Evolutionary conservation across 2,329 filamentous ascomycete genomes (phyloP).

Genomic region (Aspergillus sclerotialis): DNA sequence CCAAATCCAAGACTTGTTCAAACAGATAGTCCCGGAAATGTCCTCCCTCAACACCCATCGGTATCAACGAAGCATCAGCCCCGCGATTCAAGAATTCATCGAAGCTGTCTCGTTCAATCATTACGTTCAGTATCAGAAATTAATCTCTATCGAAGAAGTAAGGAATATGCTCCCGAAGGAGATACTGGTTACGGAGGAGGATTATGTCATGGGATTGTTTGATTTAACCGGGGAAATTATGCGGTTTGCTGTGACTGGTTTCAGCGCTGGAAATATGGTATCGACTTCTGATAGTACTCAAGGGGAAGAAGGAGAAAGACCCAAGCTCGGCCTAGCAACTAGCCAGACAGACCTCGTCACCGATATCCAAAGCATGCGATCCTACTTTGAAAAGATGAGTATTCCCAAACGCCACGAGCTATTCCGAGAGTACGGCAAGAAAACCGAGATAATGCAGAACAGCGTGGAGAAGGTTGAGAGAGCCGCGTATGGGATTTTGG

Average conservation of each 20-base stretch:
- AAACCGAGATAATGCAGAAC: slow-evolving; percentile 76
- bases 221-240: slow-evolving; percentile 95
- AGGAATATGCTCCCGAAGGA: slow-evolving; percentile 37
- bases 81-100: slow-evolving; percentile 86
- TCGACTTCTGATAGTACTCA: slow-evolving; percentile 17
- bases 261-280: slow-evolving; percentile 63
- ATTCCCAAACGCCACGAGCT: slow-evolving; percentile 47
- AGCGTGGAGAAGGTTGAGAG: slow-evolving; percentile 93
- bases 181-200: slow-evolving; percentile 65
- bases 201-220: slow-evolving; percentile 86
- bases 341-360: slow-evolving; percentile 61
- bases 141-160: slow-evolving; percentile 64
- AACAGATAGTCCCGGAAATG: slow-evolving; percentile 63
- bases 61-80: slow-evolving; percentile 69
- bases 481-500: slow-evolving; percentile 77
- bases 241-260: slow-evolving; percentile 85
- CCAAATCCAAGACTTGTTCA: slow-evolving; percentile 65
- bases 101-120: slow-evolving; percentile 85
- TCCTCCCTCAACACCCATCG: slow-evolving; percentile 73
- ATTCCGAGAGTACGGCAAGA: slow-evolving; percentile 61
- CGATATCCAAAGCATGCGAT: slow-evolving; percentile 73
- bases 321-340: slow-evolving; percentile 15
- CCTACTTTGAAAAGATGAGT: slow-evolving; percentile 68
- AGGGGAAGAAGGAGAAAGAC: slow-evolving; percentile 3
- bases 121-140: slow-evolving; percentile 70